A percentile compares a stretch with the other conserved stretches of the same genome.
phyloP scores from a whole-genome alignment of 345 rosid species.

The Zanthoxylum bungeanum region DNA sequence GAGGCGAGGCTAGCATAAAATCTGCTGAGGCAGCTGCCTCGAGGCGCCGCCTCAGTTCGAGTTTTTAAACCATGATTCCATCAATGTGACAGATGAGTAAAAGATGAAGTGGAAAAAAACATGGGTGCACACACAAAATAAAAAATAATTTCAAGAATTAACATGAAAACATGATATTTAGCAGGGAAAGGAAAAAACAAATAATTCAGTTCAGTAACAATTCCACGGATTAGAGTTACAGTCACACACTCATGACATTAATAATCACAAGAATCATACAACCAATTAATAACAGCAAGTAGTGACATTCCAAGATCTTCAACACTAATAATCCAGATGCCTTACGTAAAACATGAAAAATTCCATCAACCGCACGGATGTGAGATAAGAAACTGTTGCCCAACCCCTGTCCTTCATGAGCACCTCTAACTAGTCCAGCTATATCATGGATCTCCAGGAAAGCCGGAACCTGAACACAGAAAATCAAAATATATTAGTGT shows the following conservation, averaged over 20 bases:
- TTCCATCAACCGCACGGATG: constrained; percentile 98
- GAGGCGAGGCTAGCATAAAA: no score
- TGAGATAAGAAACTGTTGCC: constrained; percentile 97
- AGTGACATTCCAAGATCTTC: neutral
- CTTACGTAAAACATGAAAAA: constrained; percentile 95
- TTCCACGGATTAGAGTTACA: neutral
- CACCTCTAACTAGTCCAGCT: constrained; percentile 95
- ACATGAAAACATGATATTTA: neutral
- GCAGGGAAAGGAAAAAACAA: neutral
- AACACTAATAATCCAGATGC: neutral
- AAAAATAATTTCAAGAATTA: neutral
- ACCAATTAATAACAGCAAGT: neutral
- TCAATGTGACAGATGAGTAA: neutral
- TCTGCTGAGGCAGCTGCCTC: no score
- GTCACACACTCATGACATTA: neutral
- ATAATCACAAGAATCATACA: neutral
- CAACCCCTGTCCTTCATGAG: constrained; percentile 95
- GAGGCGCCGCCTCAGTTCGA: no score
- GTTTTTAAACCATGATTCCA: no score
- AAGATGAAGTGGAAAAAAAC: neutral
- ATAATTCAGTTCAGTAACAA: neutral
- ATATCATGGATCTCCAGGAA: constrained; percentile 97
- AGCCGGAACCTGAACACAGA: constrained; percentile 62
- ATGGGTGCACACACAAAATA: neutral
- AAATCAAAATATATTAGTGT: constrained; percentile 5